Conservation (phyloP, 2,329 filamentous ascomycete species). For the Bipolaris victoriae region DNA sequence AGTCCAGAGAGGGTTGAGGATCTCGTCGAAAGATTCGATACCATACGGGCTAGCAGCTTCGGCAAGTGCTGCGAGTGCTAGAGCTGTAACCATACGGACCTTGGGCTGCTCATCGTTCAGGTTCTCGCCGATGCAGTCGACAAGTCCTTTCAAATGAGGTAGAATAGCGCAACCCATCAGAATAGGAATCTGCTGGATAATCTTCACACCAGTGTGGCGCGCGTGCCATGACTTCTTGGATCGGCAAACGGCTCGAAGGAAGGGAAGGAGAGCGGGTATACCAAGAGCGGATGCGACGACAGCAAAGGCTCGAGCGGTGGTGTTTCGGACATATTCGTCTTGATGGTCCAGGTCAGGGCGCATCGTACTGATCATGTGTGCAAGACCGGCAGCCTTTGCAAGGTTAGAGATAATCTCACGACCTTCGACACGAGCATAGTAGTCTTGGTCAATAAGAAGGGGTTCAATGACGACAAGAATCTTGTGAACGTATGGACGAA, state of each 20-base stretch:
- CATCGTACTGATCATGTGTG: constrained; percentile 99
- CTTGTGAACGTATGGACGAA: constrained; percentile 96
- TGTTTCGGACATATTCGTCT: constrained; percentile 98
- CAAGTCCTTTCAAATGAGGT: constrained; percentile 91
- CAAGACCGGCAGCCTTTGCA: constrained; percentile 92
- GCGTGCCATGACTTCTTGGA: constrained; percentile 99
- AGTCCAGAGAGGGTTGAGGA: constrained; percentile 95
- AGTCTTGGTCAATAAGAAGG: constrained; percentile 98
- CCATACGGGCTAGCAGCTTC: constrained; percentile 97
- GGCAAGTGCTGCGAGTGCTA: constrained; percentile 92
- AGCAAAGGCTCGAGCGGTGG: constrained; percentile 93
- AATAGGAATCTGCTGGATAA: constrained; percentile 98
- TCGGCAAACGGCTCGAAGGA: constrained; percentile 91
- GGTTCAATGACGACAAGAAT: constrained; percentile 98
- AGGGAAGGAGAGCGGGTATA: constrained; percentile 92
- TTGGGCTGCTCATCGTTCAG: constrained; percentile 98
- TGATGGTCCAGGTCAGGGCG: constrained; percentile 97
- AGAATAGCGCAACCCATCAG: constrained; percentile 97
- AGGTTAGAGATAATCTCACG: constrained; percentile 99
- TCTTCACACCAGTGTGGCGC: constrained; percentile 97
- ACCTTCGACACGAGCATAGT: constrained; percentile 97
- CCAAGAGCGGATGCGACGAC: constrained; percentile 96
- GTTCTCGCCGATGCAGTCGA: constrained; percentile 95
- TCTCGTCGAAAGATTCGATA: constrained; percentile 98
- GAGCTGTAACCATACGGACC: constrained; percentile 91